phyloP scores from a whole-genome alignment of 2,329 filamentous ascomycete genomes.

The Capronia americana region DNA sequence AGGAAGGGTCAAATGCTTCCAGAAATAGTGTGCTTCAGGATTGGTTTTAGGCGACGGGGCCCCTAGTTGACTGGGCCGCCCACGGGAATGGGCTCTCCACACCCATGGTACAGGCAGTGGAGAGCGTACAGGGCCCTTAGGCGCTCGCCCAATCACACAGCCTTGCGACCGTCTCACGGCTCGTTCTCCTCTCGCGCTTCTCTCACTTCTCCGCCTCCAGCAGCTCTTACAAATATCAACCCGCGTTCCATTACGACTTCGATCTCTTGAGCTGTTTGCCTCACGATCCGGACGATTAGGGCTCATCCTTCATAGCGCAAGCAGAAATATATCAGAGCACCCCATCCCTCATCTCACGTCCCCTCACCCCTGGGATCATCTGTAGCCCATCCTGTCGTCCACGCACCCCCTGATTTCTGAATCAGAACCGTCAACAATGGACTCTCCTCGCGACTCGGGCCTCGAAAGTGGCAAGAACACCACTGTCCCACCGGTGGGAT shows the following conservation, averaged over 20 bases:
- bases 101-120: background rate
- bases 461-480: slow-evolving; percentile 47
- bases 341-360: too few relatives aligned
- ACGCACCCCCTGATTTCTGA: slow-evolving; percentile 25
- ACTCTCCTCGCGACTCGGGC: slow-evolving; percentile 32
- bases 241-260: slow-evolving; percentile 20
- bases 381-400: slow-evolving; percentile 31
- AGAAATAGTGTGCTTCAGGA: slow-evolving; percentile 23
- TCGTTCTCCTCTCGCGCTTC: slow-evolving; percentile 12
- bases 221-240: slow-evolving; percentile 11
- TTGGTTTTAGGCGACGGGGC: slow-evolving; percentile 13
- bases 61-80: slow-evolving; percentile 1
- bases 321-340: slow-evolving; percentile 3
- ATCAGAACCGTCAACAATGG: slow-evolving; percentile 33
- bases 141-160: slow-evolving; percentile 15
- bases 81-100: background rate
- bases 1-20: slow-evolving; percentile 6
- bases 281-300: background rate
- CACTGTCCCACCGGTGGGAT: slow-evolving; percentile 46
- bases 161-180: slow-evolving; percentile 13
- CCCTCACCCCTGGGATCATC: background rate
- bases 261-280: slow-evolving; percentile 5
- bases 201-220: slow-evolving; percentile 4
- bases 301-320: background rate
- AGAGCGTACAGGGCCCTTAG: background rate